Evolutionary conservation across 805 yeast species (phyloP), one percentile per base, ranked within the genome.

Genomic region (Teunomyces aglyptinius): DNA sequence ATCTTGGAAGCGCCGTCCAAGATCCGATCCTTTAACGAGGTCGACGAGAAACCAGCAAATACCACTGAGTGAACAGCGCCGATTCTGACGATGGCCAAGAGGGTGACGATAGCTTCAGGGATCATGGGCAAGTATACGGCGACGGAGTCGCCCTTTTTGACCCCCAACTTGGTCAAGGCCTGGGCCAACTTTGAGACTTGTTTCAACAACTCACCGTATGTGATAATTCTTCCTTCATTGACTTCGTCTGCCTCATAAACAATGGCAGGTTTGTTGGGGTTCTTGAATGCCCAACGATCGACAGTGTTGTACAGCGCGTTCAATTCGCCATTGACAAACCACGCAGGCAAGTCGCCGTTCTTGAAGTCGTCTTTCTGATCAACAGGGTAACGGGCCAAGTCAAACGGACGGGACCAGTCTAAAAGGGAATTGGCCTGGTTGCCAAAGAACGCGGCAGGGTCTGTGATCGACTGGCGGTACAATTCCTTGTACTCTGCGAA

Each of bases 101-200:
- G 81, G n/a, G 99, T 86, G 47, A 94, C 82, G 51, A 94, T 75
- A 16, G 97, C 97, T 72, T 91, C 96, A 42, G 98, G 96, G 51
- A 91, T 91, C 99, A 94, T 92, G 62, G 99, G 99, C 65, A 92
- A 74, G 70, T 92, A 92, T 49, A 92, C 87, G 42, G 97, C 98
- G 48, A 92, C 98, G 22, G 96, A 87, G 64, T 92, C 99, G 63
- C 99, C 99, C 69, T 89, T 88, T 57, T 77, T 73, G 56, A 92
- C 92, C 47, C 99, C 99, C 80, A 90, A 83, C 48, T 83, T 77
- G 53, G 78, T 73, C 64, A 94, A 78, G 36, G 89, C 85, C 57
- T 86, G 91, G 10, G 98, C 96, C 57, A 90, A 83, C 62, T 86
- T 83, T 54, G 86, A 84, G 38, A 92, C 97, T 55, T 89, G 84